Evolutionary conservation across 2,329 filamentous ascomycete genomes (phyloP), one percentile per base, ranked within the genome.

Genomic region (Parasarocladium wereldwijsianum): DNA sequence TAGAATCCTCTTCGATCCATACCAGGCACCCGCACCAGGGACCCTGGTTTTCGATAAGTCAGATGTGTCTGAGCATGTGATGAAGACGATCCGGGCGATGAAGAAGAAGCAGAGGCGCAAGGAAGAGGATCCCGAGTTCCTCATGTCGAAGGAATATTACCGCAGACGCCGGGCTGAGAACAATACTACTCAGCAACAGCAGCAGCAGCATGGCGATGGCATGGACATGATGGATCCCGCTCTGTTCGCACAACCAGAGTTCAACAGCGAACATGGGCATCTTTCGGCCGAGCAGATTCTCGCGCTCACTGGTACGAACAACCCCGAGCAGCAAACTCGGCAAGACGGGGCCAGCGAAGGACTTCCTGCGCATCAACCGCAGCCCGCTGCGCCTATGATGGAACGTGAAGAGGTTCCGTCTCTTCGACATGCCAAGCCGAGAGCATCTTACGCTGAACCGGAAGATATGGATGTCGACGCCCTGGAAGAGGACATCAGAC

Each of bases 1-100:
- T 43, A 66, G 56, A 41, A 73, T 73, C 43, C 45, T 73, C 3
- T 74, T 73, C 34, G 65, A 74, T 37, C 62, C 62, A 7, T 73
- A 70, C 41, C 62, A 71, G 38, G 55, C 57, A 17, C 68, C 67
- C 5, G 50, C 60, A 9, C 52, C 55, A 4, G 61, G 65, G 4
- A 46, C 49, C 8, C 41, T 67, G 31, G 42, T 47, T 19, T 43
- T 51, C 5, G 51, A 59, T 7, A 57, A 66, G 29, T 52, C 58
- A 3, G 56, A 66, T 34, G 49, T 66, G 22, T 59, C 67, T 5
- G 67, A 72, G 24, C 66, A 59, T 30, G 52, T 70, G 18, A 70
- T 63, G 42, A 70, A 67, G 42, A 60, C 62, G 1, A 55, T 69
- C 12, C 61, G 64, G 6, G 55, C 61, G 8, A 60, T 62, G 4